These are phyloP conservation scores for Calonectria honghensis DNA, from an alignment of 2,329 filamentous ascomycete species.

Conservation along the genomic window DNA sequence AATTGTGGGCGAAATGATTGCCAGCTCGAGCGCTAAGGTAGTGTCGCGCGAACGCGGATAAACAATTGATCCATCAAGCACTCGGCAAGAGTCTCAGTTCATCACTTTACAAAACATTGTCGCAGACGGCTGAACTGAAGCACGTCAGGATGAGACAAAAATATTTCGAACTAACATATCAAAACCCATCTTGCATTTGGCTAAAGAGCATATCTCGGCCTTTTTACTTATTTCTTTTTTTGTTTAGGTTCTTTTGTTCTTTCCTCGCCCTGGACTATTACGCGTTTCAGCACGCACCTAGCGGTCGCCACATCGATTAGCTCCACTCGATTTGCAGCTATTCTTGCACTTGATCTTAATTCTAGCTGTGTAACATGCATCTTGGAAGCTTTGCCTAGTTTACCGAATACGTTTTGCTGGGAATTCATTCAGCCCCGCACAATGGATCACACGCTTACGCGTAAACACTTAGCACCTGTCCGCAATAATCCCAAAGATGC, in stretches of 20 bases:
- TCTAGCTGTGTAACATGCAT: not conserved
- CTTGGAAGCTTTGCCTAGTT: not conserved
- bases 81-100: not conserved
- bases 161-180: not conserved
- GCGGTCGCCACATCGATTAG: not conserved
- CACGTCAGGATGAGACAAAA: not conserved
- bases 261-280: too few species aligned
- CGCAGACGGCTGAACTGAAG: not conserved
- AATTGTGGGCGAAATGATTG: too few species aligned
- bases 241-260: too few species aligned
- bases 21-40: not conserved
- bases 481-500: too few species aligned
- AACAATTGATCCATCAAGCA: not conserved
- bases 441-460: too few species aligned
- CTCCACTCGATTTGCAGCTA: rapidly evolving
- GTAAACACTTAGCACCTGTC: too few species aligned
- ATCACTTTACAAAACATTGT: not conserved
- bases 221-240: not conserved
- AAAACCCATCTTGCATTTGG: not conserved
- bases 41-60: not conserved
- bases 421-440: not conserved
- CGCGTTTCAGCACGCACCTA: not conserved
- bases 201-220: not conserved
- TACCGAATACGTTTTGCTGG: not conserved
- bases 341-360: not conserved